These are phyloP conservation scores for Vitis riparia DNA, from an alignment of 164 flowering plant species.

Conservation along the genomic window DNA sequence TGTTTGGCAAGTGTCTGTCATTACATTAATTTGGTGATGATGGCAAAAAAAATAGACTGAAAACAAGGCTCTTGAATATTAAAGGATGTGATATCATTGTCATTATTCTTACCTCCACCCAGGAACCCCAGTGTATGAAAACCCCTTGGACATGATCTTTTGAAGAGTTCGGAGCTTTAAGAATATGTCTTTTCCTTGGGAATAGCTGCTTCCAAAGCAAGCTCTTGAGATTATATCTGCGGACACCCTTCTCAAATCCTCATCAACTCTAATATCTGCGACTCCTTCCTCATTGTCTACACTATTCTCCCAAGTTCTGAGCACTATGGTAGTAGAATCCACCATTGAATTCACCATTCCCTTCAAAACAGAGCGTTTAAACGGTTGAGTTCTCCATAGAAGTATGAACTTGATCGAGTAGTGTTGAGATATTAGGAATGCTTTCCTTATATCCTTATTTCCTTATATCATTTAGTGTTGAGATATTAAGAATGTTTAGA, in stretches of 20 bases:
- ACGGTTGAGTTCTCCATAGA: no score
- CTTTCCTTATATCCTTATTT: no score
- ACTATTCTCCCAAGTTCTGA: slow-evolving; percentile 4
- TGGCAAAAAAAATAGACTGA: no score
- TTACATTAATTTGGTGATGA: no score
- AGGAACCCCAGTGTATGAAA: slow-evolving; percentile 17
- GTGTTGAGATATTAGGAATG: no score
- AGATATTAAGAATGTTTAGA: no score
- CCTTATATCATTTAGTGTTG: no score
- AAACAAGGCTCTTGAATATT: no score
- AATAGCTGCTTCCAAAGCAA: slow-evolving; percentile 22
- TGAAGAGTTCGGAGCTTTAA: slow-evolving; percentile 5
- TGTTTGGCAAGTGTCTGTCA: slow-evolving; percentile 33
- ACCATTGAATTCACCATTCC: slow-evolving; percentile 11
- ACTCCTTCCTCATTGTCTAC: slow-evolving; percentile 5
- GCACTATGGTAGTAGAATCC: slow-evolving; percentile 2
- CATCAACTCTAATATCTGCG: slow-evolving; percentile 3
- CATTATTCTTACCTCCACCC: slow-evolving; percentile 18
- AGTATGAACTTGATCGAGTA: no score
- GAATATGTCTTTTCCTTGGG: slow-evolving; percentile 17
- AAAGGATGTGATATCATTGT: no score
- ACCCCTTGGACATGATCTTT: neutral
- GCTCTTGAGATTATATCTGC: slow-evolving; percentile 24
- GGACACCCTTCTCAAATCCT: slow-evolving; percentile 16
- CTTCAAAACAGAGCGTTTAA: neutral